phyloP scores from a whole-genome alignment of 1,284 basidiomycete genomes.

The Cutaneotrichosporon sp. region DNA sequence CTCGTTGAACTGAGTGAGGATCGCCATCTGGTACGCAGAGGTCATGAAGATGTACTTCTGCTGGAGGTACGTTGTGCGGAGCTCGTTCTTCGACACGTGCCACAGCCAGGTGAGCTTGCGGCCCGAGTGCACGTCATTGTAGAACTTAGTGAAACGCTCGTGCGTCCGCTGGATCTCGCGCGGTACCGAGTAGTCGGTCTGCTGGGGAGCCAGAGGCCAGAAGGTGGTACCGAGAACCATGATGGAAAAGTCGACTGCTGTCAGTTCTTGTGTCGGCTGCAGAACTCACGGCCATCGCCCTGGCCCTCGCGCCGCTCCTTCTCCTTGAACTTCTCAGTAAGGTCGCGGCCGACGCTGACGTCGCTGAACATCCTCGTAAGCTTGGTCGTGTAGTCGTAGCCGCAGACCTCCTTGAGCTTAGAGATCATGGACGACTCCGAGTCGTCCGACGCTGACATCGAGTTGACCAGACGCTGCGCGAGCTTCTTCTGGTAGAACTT shows the following conservation, averaged over 20 bases:
- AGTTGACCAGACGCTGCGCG: conserved; percentile 90
- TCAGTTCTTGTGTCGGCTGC: neutral
- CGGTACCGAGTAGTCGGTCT: conserved; percentile 86
- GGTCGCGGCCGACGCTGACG: conserved; percentile 92
- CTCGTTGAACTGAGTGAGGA: conserved; percentile 91
- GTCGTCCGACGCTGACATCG: conserved; percentile 93
- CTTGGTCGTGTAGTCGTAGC: conserved; percentile 98
- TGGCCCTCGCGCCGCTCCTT: conserved; percentile 74
- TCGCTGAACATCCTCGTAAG: conserved; percentile 99
- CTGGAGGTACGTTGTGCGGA: conserved; percentile 86
- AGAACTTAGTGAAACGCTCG: conserved; percentile 91
- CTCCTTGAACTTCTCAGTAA: conserved; percentile 96
- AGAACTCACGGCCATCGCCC: conserved; percentile 55
- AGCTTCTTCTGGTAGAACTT: conserved; percentile 98
- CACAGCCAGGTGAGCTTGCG: conserved; percentile 97
- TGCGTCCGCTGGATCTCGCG: conserved; percentile 82
- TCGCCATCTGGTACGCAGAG: conserved; percentile 92
- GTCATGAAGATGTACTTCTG: conserved; percentile 97
- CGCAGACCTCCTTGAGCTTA: conserved; percentile 96
- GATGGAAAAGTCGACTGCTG: conserved; percentile 78
- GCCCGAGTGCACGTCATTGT: conserved; percentile 72
- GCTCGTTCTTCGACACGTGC: conserved; percentile 96
- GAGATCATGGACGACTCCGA: conserved; percentile 98
- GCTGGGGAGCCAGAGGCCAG: conserved; percentile 86
- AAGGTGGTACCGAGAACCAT: conserved; percentile 95